Evolutionary conservation across 257 asterid genomes (phyloP).

Genomic region (Scutellaria baicalensis): DNA sequence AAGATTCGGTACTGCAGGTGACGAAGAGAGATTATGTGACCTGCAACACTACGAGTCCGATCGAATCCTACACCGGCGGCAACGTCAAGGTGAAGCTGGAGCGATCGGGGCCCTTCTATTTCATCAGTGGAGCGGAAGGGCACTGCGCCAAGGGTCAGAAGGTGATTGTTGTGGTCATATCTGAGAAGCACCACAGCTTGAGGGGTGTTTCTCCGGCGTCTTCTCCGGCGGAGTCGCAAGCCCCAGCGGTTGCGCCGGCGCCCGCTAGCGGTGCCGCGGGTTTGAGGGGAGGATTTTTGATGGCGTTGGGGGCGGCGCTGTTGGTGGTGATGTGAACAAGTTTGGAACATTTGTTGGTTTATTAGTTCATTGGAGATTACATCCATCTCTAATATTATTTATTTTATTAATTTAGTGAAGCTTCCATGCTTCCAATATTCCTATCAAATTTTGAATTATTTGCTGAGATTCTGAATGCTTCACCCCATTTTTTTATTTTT

Average conservation of each 20-base stretch:
- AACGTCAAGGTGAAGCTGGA: conserved; percentile 43
- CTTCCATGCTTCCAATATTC: not conserved
- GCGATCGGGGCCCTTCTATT: conserved; percentile 64
- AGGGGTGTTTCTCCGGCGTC: conserved; percentile 47
- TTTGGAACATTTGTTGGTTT: conserved; percentile 3
- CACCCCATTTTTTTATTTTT: not conserved
- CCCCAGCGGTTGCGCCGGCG: conserved; percentile 53
- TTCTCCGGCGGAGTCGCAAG: conserved; percentile 44
- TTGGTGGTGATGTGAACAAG: conserved; percentile 21
- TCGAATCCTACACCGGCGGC: conserved; percentile 45
- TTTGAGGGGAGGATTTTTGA: conserved; percentile 20
- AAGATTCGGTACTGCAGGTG: conserved; percentile 67
- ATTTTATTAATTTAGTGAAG: not conserved
- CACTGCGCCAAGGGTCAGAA: conserved; percentile 75
- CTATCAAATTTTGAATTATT: not conserved
- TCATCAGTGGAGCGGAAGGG: conserved; percentile 67
- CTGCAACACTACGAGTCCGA: conserved; percentile 67
- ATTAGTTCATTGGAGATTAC: conserved; percentile 16
- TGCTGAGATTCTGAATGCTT: not conserved
- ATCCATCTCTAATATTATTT: not conserved
- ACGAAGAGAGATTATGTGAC: conserved; percentile 45
- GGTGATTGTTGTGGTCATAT: conserved; percentile 55
- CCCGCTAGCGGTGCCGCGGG: conserved; percentile 37
- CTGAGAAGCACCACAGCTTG: conserved; percentile 37
- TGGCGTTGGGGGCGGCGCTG: conserved; percentile 16